Evolutionary conservation across 2,329 filamentous ascomycete genomes (phyloP), one percentile per base, ranked within the genome.

Genomic region (Xylaria sp.): DNA sequence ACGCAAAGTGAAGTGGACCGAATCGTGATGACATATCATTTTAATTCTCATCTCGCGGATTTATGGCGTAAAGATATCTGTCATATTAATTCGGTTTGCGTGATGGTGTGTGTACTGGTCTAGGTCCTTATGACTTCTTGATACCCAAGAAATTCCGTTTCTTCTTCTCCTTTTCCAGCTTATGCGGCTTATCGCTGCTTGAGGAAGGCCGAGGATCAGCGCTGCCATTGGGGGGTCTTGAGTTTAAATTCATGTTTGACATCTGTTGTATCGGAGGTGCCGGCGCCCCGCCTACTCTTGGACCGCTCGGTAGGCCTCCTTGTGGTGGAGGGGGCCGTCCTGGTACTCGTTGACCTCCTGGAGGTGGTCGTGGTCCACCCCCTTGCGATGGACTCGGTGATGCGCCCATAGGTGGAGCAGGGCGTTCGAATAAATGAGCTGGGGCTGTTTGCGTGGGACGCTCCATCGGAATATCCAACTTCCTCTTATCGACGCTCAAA

Each of bases 401-500:
- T 65, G 78, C 65, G 48, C 74, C 69, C 62, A 81, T 81, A 18
- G 84, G 84, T 6, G 84, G 84, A 10, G 83, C 81, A 47, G 89
- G 84, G 3, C 90, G 88, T 79, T 97, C 93, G 74, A 96, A 96
- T 10, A 99, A 82, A 81, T 97, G 93, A 5, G 90, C 90, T 0
- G 96, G 96, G 0, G 94, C 92, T 69, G 91, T 90, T n/a, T 90
- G 91, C 75, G 91, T 90, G 2, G 93, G 93, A 47, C 90, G 86
- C 70, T 98, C 94, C 65, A 91, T 85, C 0, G 95, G 96, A 5
- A 99, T 87, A 74, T 93, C 90, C 18, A 99, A 86, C 54, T 89
- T 87, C 61, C 92, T 87, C 76, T 91, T 91, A 75, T 94, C 91
- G 42, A 88, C 86, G 69, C 90, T 91, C 16, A 98, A 85, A 76